Conservation (phyloP, 176 grass and related monocot species). For the Rhipidocladum racemiflorum region DNA sequence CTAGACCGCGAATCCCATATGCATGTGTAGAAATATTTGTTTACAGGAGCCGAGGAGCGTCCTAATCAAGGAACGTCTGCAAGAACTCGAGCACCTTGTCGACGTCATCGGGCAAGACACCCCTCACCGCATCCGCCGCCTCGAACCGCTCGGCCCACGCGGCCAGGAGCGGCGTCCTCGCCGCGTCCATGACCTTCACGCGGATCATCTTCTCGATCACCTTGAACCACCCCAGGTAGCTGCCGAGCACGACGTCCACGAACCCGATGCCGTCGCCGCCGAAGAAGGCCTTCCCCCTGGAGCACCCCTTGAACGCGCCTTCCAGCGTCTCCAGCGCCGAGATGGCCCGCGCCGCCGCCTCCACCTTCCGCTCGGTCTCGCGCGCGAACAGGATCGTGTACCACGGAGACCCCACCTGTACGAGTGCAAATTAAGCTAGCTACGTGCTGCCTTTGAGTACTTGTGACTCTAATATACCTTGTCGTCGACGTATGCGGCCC, state of each 20-base stretch:
- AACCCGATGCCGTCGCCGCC: conserved; percentile 38
- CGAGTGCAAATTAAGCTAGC: no score
- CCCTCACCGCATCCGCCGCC: conserved; percentile 3
- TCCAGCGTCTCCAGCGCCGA: conserved; percentile 49
- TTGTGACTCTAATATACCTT: conserved; percentile 8
- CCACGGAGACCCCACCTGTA: conserved; percentile 35
- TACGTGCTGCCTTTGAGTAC: background rate
- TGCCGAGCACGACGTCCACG: conserved; percentile 39
- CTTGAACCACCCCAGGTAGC: conserved; percentile 43
- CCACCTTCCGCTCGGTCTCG: conserved; percentile 24
- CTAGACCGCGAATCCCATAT: no score
- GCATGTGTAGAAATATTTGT: no score
- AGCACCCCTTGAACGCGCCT: conserved; percentile 24
- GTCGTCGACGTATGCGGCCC: conserved; percentile 38
- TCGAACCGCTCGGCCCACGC: conserved; percentile 33
- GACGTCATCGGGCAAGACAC: conserved; percentile 36
- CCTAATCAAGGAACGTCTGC: conserved; percentile 36
- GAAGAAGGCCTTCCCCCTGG: conserved; percentile 39
- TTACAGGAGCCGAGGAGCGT: no score
- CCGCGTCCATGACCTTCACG: conserved; percentile 25
- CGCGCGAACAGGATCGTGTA: conserved; percentile 34
- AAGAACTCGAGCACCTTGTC: conserved; percentile 41
- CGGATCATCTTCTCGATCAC: conserved; percentile 43
- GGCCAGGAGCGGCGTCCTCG: conserved; percentile 26
- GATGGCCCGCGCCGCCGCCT: background rate